Percentiles rank a stretch among this genome's conserved stretches.
phyloP scores from a whole-genome alignment of 345 rosid species.

The Eucalyptus rudis region DNA sequence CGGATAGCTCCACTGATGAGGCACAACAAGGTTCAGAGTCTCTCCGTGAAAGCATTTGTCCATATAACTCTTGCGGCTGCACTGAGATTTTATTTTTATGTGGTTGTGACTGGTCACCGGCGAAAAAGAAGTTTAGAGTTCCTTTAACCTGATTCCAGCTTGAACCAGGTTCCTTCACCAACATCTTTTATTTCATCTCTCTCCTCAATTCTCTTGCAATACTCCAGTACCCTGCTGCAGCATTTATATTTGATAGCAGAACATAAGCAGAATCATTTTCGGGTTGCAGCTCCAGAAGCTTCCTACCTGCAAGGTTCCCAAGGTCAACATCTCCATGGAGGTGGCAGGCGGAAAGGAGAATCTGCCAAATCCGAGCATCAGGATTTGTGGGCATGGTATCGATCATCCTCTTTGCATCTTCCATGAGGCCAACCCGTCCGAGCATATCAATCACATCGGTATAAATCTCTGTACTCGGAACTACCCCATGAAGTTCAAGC shows the following conservation, averaged over 20 bases:
- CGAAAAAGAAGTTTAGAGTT: slow-evolving; percentile 7
- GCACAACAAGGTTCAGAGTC: not conserved
- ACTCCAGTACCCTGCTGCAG: slow-evolving; percentile 27
- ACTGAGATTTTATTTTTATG: not conserved
- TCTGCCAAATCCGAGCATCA: slow-evolving; percentile 26
- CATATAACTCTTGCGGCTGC: slow-evolving; percentile 8
- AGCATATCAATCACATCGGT: slow-evolving; percentile 19
- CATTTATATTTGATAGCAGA: slow-evolving; percentile 32
- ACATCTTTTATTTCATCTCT: slow-evolving; percentile 20
- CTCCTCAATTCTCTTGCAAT: slow-evolving; percentile 23
- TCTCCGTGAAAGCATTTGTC: not conserved
- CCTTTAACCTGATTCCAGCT: slow-evolving; percentile 21
- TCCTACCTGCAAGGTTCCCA: slow-evolving; percentile 20
- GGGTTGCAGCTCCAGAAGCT: slow-evolving; percentile 27
- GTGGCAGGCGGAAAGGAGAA: slow-evolving; percentile 23
- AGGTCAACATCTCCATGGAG: slow-evolving; percentile 9
- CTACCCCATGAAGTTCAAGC: slow-evolving; percentile 13
- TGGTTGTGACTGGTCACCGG: slow-evolving; percentile 10
- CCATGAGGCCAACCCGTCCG: slow-evolving; percentile 22
- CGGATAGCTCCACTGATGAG: not conserved
- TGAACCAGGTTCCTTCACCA: slow-evolving; percentile 27
- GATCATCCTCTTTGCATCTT: slow-evolving; percentile 19
- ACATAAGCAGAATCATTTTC: slow-evolving; percentile 20
- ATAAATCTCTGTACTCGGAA: slow-evolving; percentile 19
- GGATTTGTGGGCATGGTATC: slow-evolving; percentile 21